Evolutionary conservation across 192 early-diverging fungal genomes (phyloP), one percentile per base, ranked within the genome.

Genomic region (Podila horticola): DNA sequence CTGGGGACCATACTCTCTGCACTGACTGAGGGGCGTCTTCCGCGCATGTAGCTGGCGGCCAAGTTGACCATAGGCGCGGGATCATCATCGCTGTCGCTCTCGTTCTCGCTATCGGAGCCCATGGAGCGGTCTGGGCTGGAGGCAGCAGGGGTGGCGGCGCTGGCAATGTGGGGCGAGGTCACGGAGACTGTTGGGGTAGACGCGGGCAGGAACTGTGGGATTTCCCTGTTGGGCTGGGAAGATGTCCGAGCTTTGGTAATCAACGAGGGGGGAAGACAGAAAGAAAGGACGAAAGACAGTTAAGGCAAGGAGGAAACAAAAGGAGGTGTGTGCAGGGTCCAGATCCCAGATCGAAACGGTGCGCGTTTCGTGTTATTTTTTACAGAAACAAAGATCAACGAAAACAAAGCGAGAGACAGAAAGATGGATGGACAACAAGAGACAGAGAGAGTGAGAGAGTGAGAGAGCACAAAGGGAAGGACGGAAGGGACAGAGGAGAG

Each of bases 1-100:
- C 94, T 90, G 12, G 98, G 98, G 22, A 95, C 93, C 93, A 98
- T 98, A 48, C 96, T 97, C 85, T 99, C 97, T 26, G 98, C 97
- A 38, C 91, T 94, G 74, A 98, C 96, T 24, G 96, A 97, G 30
- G 96, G 95, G 60, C 98, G 94, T 29, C 97, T 93, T 11, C 93
- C 95, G 15, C 95, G 90, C 83, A 96, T 95, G 68, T 95, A 92
- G 73, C 87, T 90, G 36, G 88, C 72, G 58, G 91, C 88, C 31
- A 90, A 85, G 64, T 79, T 82, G 50, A 75, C 67, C 58, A 91
- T 84, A 64, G 90, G 85, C 66, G 90, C 91, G 57, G 88, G 89
- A 24, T 92, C 87, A 36, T 93, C 91, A 17, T 91, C 86, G 15
- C 41, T 45, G 9, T 86, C 89, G 67, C 89, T 85, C n/a, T 85